Conservation (phyloP, 352 stramenopile species). For the Phytophthora vignae region DNA sequence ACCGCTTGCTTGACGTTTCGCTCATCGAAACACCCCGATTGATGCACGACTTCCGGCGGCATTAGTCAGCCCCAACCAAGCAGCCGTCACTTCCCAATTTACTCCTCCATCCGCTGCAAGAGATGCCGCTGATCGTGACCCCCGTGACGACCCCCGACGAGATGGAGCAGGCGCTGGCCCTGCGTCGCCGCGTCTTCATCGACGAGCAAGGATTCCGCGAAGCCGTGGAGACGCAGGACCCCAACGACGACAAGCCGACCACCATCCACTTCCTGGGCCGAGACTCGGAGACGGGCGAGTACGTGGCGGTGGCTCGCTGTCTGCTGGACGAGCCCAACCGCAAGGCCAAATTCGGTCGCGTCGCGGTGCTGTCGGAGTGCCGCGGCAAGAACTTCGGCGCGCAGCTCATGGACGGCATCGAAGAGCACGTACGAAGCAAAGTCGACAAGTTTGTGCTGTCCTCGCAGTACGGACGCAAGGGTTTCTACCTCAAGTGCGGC, state of each 20-base stretch:
- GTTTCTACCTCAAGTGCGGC: constrained; percentile 77
- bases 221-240: constrained; percentile 51
- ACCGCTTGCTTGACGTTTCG: constrained; percentile 10
- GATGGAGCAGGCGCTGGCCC: constrained; percentile 48
- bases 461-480: constrained; percentile 62
- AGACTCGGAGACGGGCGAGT: constrained; percentile 64
- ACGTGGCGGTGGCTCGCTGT: constrained; percentile 66
- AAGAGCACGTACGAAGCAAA: constrained; percentile 47
- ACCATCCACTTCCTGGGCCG: constrained; percentile 71
- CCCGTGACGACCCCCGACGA: constrained; percentile 51
- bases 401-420: constrained; percentile 63
- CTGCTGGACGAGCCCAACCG: constrained; percentile 41
- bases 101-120: background rate
- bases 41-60: constrained; percentile 15
- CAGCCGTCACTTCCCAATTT: constrained; percentile 20
- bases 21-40: constrained; percentile 32
- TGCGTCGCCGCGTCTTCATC: constrained; percentile 69
- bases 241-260: constrained; percentile 50
- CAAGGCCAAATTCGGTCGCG: constrained; percentile 71
- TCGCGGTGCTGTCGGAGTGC: constrained; percentile 67
- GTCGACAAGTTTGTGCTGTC: constrained; percentile 60
- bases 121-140: constrained; percentile 56
- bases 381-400: constrained; percentile 65
- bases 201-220: constrained; percentile 60
- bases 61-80: constrained; percentile 5